Conservation (phyloP, 805 yeast genomes). For the Kuraishia borneana region DNA sequence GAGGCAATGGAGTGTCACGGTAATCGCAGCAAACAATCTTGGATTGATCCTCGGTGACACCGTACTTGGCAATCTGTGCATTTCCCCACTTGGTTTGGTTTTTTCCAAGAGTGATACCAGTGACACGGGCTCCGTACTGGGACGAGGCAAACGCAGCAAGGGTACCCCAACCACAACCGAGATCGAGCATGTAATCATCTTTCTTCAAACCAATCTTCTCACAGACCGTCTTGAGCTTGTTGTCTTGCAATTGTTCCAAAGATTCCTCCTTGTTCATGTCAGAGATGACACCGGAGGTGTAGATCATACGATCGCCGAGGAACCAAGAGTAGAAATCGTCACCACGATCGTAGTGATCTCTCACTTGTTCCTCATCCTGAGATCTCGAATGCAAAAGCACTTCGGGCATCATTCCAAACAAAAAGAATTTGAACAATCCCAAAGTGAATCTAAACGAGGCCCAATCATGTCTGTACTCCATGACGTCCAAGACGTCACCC, state of each 20-base stretch:
- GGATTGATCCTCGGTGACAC: slow-evolving; percentile 58
- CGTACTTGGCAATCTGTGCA: slow-evolving; percentile 54
- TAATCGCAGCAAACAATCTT: slow-evolving; percentile 75
- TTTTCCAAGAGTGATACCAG: slow-evolving; percentile 83
- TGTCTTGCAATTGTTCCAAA: slow-evolving; percentile 76
- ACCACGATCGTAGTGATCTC: slow-evolving; percentile 94
- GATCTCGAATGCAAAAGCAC: slow-evolving; percentile 85
- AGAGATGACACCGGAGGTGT: slow-evolving; percentile 75
- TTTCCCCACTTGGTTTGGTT: slow-evolving; percentile 91
- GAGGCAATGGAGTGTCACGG: slow-evolving; percentile 78
- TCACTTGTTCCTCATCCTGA: slow-evolving; percentile 93
- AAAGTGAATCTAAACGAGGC: slow-evolving; percentile 70
- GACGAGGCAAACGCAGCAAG: slow-evolving; percentile 75
- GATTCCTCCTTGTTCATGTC: slow-evolving; percentile 66
- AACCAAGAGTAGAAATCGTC: slow-evolving; percentile 93
- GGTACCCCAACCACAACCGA: slow-evolving; percentile 97
- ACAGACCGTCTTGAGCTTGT: slow-evolving; percentile 78
- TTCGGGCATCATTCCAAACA: slow-evolving; percentile 86
- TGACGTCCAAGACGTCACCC: slow-evolving; percentile 74
- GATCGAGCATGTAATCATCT: slow-evolving; percentile 70
- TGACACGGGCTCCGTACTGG: slow-evolving; percentile 74
- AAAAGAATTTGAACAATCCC: slow-evolving; percentile 66
- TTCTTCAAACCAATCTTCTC: slow-evolving; percentile 67
- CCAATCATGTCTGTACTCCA: slow-evolving; percentile 92
- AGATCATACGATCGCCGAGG: slow-evolving; percentile 89